Conservation (phyloP, 2,329 filamentous ascomycete genomes). For the Aspergillus fijiensis region DNA sequence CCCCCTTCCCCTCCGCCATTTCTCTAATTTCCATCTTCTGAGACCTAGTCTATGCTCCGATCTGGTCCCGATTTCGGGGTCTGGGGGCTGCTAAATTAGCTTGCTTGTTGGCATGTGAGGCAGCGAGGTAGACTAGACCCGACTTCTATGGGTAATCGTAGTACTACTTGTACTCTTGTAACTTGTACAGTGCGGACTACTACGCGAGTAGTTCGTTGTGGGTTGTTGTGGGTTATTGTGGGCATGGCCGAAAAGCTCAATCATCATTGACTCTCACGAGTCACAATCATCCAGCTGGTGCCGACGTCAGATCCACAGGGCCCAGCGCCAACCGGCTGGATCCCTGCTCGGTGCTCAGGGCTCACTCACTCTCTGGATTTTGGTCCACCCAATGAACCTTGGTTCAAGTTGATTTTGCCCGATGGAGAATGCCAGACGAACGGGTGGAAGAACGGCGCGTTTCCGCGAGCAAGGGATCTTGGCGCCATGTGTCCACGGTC, state of each 20-base stretch:
- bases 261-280: background rate
- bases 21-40: background rate
- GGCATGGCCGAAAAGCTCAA: background rate
- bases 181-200: no score
- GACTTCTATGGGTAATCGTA: no score
- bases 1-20: background rate
- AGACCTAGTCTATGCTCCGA: background rate
- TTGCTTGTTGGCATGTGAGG: no score
- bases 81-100: background rate
- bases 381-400: background rate
- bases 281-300: background rate
- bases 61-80: background rate
- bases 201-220: no score
- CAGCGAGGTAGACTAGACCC: no score
- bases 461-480: constrained; percentile 7
- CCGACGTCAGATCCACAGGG: constrained; percentile 33
- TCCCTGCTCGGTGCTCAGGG: constrained; percentile 1
- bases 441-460: constrained; percentile 7
- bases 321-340: constrained; percentile 10
- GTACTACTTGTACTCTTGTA: no score
- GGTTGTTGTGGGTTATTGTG: no score
- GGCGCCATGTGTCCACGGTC: background rate
- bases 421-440: constrained; percentile 6
- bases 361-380: background rate
- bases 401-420: background rate